These are phyloP conservation scores for Saposhnikovia divaricata DNA, from an alignment of 129 eudicot species.

Conservation along the genomic window DNA sequence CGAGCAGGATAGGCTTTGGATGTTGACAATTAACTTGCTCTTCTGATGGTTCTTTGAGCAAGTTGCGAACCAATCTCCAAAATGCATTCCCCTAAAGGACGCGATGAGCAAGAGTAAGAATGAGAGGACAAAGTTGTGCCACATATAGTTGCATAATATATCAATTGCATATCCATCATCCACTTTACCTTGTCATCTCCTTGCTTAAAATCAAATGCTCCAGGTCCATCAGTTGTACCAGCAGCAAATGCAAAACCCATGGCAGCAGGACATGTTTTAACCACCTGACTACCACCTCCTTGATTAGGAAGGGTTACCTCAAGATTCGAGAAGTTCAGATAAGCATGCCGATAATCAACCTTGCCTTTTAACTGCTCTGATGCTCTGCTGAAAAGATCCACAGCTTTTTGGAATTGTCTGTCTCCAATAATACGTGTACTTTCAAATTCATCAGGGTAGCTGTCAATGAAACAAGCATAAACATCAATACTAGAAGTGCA, in stretches of 20 bases:
- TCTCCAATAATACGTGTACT: conserved; percentile 96
- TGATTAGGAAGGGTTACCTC: conserved; percentile 62
- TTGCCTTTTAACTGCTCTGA: conserved; percentile 73
- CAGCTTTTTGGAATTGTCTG: conserved; percentile 80
- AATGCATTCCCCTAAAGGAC: conserved; percentile 75
- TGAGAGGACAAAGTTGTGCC: neutral
- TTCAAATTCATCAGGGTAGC: conserved; percentile 94
- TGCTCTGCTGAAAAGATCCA: conserved; percentile 71
- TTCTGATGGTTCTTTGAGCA: conserved; percentile 66
- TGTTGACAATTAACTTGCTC: conserved; percentile 82
- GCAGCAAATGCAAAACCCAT: conserved; percentile 99
- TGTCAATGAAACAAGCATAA: conserved; percentile 18
- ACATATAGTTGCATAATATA: neutral
- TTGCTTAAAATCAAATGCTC: conserved; percentile 95
- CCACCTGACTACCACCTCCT: conserved; percentile 54
- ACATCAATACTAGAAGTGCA: conserved; percentile 4
- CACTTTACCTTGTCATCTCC: conserved; percentile 68
- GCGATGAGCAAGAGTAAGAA: conserved; percentile 5
- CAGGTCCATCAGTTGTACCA: conserved; percentile 99
- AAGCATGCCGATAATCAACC: conserved; percentile 75
- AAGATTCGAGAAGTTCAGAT: conserved; percentile 70
- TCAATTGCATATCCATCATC: conserved; percentile 1
- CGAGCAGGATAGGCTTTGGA: conserved; percentile 95
- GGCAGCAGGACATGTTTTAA: conserved; percentile 96
- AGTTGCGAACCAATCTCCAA: conserved; percentile 82